Base-by-base conservation (phyloP, 106 monocot genomes). In the Acorus calamus region DNA sequence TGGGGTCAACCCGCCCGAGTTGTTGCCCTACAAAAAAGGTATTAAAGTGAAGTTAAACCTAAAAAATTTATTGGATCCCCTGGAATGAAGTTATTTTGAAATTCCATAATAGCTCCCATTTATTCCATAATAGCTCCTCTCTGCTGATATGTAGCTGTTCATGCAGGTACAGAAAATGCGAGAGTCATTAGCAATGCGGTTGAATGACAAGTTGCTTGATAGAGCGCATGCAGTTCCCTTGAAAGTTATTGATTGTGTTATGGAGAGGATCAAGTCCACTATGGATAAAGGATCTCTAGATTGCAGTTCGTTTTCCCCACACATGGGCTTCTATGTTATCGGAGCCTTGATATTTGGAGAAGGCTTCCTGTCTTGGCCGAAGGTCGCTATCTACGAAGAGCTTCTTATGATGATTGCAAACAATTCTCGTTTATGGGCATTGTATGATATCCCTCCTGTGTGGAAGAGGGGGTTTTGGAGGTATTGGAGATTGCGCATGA, bases 341-440 rank as follows among this genome's bases (percentile, higher is more conserved):
- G 84, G 84, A 58, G 61, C 50, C 14, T 57, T 74, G 59, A 58
- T 89, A 47, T 84, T 81, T 69, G 88, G 84, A 3, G 81, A 84
- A 49, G 60, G 61, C 56, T 84, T 89, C 59, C 60, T 89, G 53
- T 58, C 75, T 71, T 89, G 88, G 88, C 58, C 78, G 47, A 68
- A 82, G 57, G 72, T 62, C n/a, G 42, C 50, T 41, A 28, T 68
- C 13, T 89, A 81, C 69, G 78, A 81, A 63, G 81, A 84, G 60
- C 69, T 84, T 9, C 76, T 89, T 56, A 74, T 79, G 79, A 69
- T 59, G 59, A 70, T 82, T 71, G 72, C 79, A 4, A 81, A 77
- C 45, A 79, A 84, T 66, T 81, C 77, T 55, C 76, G 80, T 63
- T 84, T 68, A 61, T 88, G 88, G 84, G 75, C 81, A n/a, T 84